Conservation (phyloP, 768 basidiomycete genomes). For the Collybia nuda region DNA sequence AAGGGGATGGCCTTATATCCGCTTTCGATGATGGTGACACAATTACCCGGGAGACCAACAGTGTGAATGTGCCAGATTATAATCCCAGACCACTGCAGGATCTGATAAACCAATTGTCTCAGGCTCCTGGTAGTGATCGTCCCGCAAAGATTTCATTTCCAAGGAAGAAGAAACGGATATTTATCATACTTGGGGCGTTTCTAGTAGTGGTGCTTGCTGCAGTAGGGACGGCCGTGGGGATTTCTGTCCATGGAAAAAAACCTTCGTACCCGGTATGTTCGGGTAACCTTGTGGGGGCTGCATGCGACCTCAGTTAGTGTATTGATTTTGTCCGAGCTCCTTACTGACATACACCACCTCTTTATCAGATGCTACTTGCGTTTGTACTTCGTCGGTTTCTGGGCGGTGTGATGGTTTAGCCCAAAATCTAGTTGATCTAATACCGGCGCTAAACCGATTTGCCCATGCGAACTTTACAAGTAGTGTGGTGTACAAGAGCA, state of each 20-base stretch:
- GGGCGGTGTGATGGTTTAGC: conserved; percentile 55
- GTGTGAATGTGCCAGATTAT: not conserved
- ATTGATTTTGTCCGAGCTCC: not conserved
- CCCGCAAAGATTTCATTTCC: not conserved
- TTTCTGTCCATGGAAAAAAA: conserved; percentile 34
- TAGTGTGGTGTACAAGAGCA: conserved; percentile 40
- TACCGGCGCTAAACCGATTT: conserved; percentile 46
- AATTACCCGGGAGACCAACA: conserved; percentile 1
- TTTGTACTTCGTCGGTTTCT: conserved; percentile 46
- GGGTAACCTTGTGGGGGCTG: conserved; percentile 43
- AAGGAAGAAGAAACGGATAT: conserved; percentile 18
- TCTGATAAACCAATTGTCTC: not conserved
- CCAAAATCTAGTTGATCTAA: conserved; percentile 45
- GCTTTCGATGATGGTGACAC: conserved; percentile 18
- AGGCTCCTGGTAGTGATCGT: not conserved
- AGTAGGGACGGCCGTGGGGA: conserved; percentile 44
- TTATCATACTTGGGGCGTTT: conserved; percentile 29
- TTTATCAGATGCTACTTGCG: conserved; percentile 56
- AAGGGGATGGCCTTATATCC: conserved; percentile 15
- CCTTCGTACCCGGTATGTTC: conserved; percentile 29
- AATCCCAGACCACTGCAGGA: not conserved
- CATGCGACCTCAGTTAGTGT: conserved; percentile 56
- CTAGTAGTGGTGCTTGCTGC: conserved; percentile 35
- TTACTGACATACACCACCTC: not conserved
- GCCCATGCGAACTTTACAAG: conserved; percentile 48